phyloP scores from a whole-genome alignment of 2,329 filamentous ascomycete genomes.

The Fonsecaea erecta region DNA sequence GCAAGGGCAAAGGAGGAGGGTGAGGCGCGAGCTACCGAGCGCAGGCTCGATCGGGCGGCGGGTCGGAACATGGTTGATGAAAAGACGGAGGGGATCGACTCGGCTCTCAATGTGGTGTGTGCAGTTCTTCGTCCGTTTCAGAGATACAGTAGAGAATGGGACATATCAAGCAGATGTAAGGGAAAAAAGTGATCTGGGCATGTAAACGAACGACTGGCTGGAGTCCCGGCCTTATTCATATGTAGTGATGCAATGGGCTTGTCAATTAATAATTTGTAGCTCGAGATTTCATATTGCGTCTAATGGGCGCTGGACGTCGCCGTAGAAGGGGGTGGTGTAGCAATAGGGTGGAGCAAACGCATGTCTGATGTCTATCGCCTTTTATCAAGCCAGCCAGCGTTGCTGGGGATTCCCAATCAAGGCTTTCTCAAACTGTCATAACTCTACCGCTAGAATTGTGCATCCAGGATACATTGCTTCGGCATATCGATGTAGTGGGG shows the following conservation, averaged over 20 bases:
- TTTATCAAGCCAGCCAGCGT: too few relatives aligned
- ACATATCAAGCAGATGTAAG: conserved; percentile 9
- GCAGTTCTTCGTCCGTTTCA: not conserved
- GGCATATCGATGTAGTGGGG: too few relatives aligned
- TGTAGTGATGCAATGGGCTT: conserved; percentile 18
- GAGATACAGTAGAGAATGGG: not conserved
- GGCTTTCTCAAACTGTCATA: too few relatives aligned
- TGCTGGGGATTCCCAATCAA: too few relatives aligned
- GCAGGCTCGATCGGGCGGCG: conserved; percentile 52
- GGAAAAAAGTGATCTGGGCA: not conserved
- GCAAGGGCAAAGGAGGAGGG: conserved; percentile 22
- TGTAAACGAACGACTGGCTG: conserved; percentile 1
- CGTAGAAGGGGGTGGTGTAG: not conserved
- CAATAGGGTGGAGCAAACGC: not conserved
- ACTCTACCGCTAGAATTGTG: too few relatives aligned
- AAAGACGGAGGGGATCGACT: not conserved
- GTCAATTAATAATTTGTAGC: conserved; percentile 17
- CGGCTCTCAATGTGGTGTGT: conserved; percentile 1
- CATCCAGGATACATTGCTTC: too few relatives aligned
- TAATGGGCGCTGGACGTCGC: not conserved
- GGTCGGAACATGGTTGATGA: conserved; percentile 59
- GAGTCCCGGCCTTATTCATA: too few relatives aligned
- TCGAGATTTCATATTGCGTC: not conserved
- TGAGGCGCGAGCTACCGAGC: conserved; percentile 40
- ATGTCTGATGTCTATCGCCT: not conserved